These are phyloP conservation scores for Prillingera fragicola DNA, from an alignment of 1,284 basidiomycete genomes.

Conservation along the genomic window DNA sequence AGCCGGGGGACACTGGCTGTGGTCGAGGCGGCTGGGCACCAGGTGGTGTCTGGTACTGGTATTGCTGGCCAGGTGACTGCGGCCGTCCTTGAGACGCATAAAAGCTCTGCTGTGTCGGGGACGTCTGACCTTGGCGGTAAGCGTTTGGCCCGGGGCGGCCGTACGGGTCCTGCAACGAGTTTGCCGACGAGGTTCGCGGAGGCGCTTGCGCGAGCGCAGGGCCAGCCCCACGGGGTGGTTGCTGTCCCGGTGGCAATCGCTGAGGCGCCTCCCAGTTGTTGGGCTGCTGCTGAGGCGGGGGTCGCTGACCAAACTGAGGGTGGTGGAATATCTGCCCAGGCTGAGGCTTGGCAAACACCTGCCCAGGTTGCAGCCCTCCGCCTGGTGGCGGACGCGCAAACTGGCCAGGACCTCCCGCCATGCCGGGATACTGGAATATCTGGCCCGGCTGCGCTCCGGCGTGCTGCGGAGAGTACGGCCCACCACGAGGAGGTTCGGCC, in stretches of 20 bases:
- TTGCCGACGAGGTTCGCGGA: slow-evolving; percentile 10
- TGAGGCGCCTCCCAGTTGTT: slow-evolving; percentile 21
- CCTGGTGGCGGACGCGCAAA: not conserved
- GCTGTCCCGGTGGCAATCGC: slow-evolving; percentile 20
- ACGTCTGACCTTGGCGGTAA: slow-evolving; percentile 5
- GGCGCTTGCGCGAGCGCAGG: slow-evolving; percentile 7
- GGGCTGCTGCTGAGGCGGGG: not conserved
- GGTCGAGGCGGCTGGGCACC: slow-evolving; percentile 5
- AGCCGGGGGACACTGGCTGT: slow-evolving; percentile 12
- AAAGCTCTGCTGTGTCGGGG: slow-evolving; percentile 14
- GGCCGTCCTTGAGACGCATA: slow-evolving; percentile 1
- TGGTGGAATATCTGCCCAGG: slow-evolving; percentile 39
- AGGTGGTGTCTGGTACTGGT: slow-evolving; percentile 2
- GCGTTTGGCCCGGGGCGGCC: slow-evolving; percentile 2
- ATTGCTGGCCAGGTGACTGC: slow-evolving; percentile 5
- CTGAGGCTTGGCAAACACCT: slow-evolving; percentile 26
- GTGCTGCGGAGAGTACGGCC: slow-evolving; percentile 14
- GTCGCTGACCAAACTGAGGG: slow-evolving; percentile 21
- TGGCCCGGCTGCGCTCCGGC: slow-evolving; percentile 45
- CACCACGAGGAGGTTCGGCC: slow-evolving; percentile 1
- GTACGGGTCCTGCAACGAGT: slow-evolving; percentile 7
- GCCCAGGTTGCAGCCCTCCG: slow-evolving; percentile 28
- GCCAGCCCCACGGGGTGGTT: slow-evolving; percentile 5
- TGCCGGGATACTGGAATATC: slow-evolving; percentile 43
- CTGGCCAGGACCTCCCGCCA: slow-evolving; percentile 5